Base-by-base conservation (phyloP, 371 early-diverging fungal genomes). In the Mucor racemosus region DNA sequence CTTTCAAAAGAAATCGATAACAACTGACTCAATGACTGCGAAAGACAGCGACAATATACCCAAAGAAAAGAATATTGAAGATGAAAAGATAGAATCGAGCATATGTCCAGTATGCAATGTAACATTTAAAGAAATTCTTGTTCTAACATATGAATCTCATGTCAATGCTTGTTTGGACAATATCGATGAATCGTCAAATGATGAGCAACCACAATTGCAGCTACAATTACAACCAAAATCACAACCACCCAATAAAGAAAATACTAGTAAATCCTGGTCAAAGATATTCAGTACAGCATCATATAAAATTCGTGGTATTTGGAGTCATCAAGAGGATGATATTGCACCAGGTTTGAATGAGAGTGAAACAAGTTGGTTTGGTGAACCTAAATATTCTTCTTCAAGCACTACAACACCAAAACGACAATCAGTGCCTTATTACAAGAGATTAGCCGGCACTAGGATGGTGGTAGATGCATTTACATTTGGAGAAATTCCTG, bases 401-500 rank as follows among this genome's bases (percentile, higher is more conserved):
- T 4, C 35, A 8, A 35, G 15, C 5, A 11, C 58, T 15, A 10
- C 58, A 14, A 15, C 21, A 10, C 13, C 42, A 41, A 55, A 57
- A n/a, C 21, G 15, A 7, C 40, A 46, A 5, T 15, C 2, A 3
- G 36, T 60, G 21, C 65, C 58, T n/a, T 64, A 54, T 35, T 44
- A 50, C 44, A 66, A 63, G 40, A 38, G 55, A 39, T 31, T 64
- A 10, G 56, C 62, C 85, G 89, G 80, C 26, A 95, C 96, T 0
- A 71, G 66, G 0, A 92, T 95, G 65, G 90, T 92, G 0, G 94
- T 98, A 1, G 98, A 98, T 72, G 97, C 96, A 0, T 97, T 98
- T 69, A 75, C 75, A 0, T 94, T 91, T 84, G 97, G 98, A 3
- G 74, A 69, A 1, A 82, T 95, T 11, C 76, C 74, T 0, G 86